Evolutionary conservation across 1,284 basidiomycete genomes (phyloP).

Genomic region (Anthracocystis setariae): DNA sequence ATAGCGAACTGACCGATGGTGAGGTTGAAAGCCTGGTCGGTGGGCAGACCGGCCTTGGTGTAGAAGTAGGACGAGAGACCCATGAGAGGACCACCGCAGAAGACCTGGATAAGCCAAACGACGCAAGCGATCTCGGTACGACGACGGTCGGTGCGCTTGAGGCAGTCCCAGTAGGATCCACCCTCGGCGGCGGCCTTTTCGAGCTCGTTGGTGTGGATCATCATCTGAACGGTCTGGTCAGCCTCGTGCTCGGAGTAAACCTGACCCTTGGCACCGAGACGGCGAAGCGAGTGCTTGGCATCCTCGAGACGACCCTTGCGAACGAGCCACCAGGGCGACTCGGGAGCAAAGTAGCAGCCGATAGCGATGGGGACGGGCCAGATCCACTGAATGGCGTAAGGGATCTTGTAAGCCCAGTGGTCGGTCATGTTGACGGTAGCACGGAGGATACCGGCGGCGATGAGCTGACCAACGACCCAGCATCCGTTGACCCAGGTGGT

Average conservation of each 20-base stretch:
- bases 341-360: slow-evolving; percentile 65
- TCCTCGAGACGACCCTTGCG: slow-evolving; percentile 70
- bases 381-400: slow-evolving; percentile 70
- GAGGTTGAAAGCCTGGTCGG: slow-evolving; percentile 68
- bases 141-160: slow-evolving; percentile 69
- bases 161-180: slow-evolving; percentile 70
- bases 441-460: slow-evolving; percentile 70
- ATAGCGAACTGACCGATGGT: slow-evolving; percentile 68
- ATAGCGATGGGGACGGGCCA: slow-evolving; percentile 66
- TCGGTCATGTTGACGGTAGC: slow-evolving; percentile 61
- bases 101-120: slow-evolving; percentile 67
- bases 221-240: slow-evolving; percentile 70
- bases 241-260: slow-evolving; percentile 66
- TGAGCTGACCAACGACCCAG: slow-evolving; percentile 69
- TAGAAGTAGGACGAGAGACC: slow-evolving; percentile 68
- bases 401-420: slow-evolving; percentile 68
- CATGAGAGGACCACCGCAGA: slow-evolving; percentile 66
- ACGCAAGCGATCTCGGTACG: slow-evolving; percentile 69
- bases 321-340: slow-evolving; percentile 71
- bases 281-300: slow-evolving; percentile 68
- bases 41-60: slow-evolving; percentile 69
- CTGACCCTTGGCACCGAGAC: slow-evolving; percentile 66
- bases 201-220: slow-evolving; percentile 69
- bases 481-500: slow-evolving; percentile 71
- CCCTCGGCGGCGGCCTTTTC: slow-evolving; percentile 68